Evolutionary conservation across 352 stramenopile genomes (phyloP), one percentile per base, ranked within the genome.

Genomic region (Plasmopara viticola): DNA sequence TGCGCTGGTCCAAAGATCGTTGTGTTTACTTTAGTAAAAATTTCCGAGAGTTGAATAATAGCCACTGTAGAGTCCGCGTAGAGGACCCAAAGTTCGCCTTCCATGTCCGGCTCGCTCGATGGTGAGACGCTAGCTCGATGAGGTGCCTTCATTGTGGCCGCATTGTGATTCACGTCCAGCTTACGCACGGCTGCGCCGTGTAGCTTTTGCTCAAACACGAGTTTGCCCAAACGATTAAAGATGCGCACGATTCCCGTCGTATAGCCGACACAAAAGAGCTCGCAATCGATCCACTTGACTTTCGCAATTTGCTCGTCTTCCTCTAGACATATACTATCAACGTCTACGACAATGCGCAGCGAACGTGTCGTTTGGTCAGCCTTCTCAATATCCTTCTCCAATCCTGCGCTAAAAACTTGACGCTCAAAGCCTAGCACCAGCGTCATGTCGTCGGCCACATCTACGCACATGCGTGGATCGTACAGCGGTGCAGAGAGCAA

Each of bases 21-120:
- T 13, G 77, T 66, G 45, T 62, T 72, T 17, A 89, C 66, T 33
- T 74, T 79, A 4, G 46, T 18, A 17, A 83, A 39, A 13, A 91
- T 57, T 41, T 91, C 76, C 10, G 80, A 74, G 0, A 88, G 47
- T 35, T 87, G 77, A 0, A 94, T 66, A 55, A 94, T 87, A 14
- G 70, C 83, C n/a, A 94, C 65, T 12, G 80, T 91, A 2, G 72
- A 60, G 47, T 94, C 83, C 6, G 72, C 68, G 51, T 88, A 91
- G 2, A 94, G 61, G 6, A 94, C 69, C 78, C 81, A 94, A 6
- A 94, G 52, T 40, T 90, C 79, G 2, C 73, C 74, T 18, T 82
- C 67, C 15, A 45, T 33, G 33, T 73, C 64, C 12, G 37, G 50
- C 8, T 65, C 51, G 20, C 9, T 52, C 13, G 48, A 38, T 37